These are phyloP conservation scores for Colletotrichum kahawae DNA, from an alignment of 2,329 filamentous ascomycete species.

Conservation along the genomic window DNA sequence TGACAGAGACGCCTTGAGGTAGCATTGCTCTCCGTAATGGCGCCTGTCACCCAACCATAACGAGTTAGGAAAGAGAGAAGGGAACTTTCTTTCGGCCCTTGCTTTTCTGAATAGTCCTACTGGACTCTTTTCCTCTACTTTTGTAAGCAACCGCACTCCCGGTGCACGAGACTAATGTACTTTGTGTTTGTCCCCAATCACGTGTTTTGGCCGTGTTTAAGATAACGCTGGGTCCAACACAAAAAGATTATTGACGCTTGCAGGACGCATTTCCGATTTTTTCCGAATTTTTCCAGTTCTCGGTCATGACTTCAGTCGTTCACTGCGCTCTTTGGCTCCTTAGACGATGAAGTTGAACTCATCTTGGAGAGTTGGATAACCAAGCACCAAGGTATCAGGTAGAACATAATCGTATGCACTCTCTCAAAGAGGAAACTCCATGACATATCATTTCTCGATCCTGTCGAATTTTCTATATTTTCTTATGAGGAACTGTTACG, in stretches of 20 bases:
- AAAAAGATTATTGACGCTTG: too few relatives aligned
- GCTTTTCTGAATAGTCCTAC: not conserved
- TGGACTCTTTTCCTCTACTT: not conserved
- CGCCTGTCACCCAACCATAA: too few relatives aligned
- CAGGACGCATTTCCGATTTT: too few relatives aligned
- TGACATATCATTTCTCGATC: not conserved
- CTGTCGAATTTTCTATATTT: not conserved
- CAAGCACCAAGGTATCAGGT: not conserved
- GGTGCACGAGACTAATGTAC: too few relatives aligned
- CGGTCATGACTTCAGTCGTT: not conserved
- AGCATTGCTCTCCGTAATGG: not conserved
- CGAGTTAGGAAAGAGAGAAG: not conserved
- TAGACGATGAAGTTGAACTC: not conserved
- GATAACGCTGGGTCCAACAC: too few relatives aligned
- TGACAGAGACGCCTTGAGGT: not conserved
- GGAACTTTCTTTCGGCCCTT: not conserved
- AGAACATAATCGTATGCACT: not conserved
- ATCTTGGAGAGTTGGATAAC: not conserved
- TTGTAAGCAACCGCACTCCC: not conserved
- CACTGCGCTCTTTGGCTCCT: not conserved
- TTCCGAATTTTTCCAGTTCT: not conserved
- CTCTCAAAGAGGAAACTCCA: not conserved
- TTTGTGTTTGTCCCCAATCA: too few relatives aligned
- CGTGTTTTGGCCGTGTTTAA: too few relatives aligned
- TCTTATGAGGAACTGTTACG: too few relatives aligned